Percentiles rank a stretch among this genome's conserved stretches.
Evolutionary conservation across 2,329 filamentous ascomycete species (phyloP).

Genomic region (Microdochium paspali): DNA sequence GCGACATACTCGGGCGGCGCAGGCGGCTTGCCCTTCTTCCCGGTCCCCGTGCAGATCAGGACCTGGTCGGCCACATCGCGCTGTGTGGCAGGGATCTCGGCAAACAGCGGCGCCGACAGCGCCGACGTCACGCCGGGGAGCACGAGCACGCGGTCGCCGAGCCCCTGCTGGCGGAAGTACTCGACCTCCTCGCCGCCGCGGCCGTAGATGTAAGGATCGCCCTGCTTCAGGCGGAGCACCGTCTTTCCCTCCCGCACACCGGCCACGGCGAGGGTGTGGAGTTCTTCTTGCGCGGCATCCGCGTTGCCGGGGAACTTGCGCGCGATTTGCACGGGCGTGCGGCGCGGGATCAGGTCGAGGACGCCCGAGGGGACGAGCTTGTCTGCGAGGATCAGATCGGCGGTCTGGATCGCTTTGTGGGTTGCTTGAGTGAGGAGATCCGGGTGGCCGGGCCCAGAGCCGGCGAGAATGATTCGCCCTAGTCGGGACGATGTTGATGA

Average conservation of each 20-base stretch:
- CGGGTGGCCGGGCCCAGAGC: conserved; percentile 86
- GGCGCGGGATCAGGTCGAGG: conserved; percentile 79
- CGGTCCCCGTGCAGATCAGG: conserved; percentile 92
- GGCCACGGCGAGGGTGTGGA: conserved; percentile 67
- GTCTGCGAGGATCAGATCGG: conserved; percentile 75
- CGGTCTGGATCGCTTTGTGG: conserved; percentile 62
- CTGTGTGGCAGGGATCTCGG: conserved; percentile 80
- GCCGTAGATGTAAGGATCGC: conserved; percentile 93
- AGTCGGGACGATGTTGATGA: conserved; percentile 11
- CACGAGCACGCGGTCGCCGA: conserved; percentile 54
- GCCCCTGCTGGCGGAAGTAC: conserved; percentile 69
- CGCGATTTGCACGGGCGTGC: conserved; percentile 83
- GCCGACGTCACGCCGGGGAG: conserved; percentile 88
- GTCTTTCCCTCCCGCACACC: conserved; percentile 58
- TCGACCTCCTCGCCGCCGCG: conserved; percentile 86
- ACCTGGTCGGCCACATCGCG: conserved; percentile 86
- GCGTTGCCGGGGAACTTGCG: conserved; percentile 98
- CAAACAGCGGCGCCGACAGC: conserved; percentile 79
- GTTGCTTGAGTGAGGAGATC: conserved; percentile 81
- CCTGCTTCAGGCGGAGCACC: conserved; percentile 88
- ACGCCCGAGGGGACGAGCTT: conserved; percentile 81
- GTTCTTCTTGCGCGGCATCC: conserved; percentile 83
- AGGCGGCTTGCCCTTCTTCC: conserved; percentile 76
- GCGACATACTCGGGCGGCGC: conserved; percentile 70
- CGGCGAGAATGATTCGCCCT: conserved; percentile 78